Conservation (phyloP, 2,329 filamentous ascomycete species). For the Sphaerulina vaccinii region DNA sequence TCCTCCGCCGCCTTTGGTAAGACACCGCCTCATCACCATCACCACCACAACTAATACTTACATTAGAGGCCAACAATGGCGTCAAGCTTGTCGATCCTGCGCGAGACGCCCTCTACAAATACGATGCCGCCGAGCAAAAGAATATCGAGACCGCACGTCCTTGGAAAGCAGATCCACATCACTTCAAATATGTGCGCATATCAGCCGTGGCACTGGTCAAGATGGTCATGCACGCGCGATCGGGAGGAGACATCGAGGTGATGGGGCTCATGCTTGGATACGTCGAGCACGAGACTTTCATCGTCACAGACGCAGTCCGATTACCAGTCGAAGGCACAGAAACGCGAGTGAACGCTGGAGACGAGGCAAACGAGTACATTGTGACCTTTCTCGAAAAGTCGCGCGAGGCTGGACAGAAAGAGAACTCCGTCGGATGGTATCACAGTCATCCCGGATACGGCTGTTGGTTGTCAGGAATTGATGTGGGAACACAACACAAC, state of each 20-base stretch:
- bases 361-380: constrained; percentile 96
- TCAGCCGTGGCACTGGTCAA: constrained; percentile 92
- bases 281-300: constrained; percentile 77
- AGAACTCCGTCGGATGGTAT: constrained; percentile 98
- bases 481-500: constrained; percentile 81
- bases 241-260: constrained; percentile 85
- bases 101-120: constrained; percentile 88
- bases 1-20: constrained; percentile 35
- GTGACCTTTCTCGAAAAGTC: constrained; percentile 77
- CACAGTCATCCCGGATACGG: constrained; percentile 97
- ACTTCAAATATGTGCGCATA: constrained; percentile 93
- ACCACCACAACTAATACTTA: constrained; percentile 4
- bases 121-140: constrained; percentile 68
- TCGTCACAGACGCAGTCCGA: constrained; percentile 91
- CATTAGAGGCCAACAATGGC: constrained; percentile 82
- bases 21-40: background rate
- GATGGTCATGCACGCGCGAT: constrained; percentile 99
- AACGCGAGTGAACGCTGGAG: constrained; percentile 92
- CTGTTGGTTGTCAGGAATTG: constrained; percentile 96
- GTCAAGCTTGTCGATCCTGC: constrained; percentile 76
- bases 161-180: constrained; percentile 74
- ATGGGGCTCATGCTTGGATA: constrained; percentile 99
- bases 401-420: constrained; percentile 72
- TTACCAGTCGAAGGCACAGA: constrained; percentile 98
- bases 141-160: constrained; percentile 63